Evolutionary conservation across 2,329 filamentous ascomycete species (phyloP), one percentile per base, ranked within the genome.

Genomic region (Rasamsonia emersonii): DNA sequence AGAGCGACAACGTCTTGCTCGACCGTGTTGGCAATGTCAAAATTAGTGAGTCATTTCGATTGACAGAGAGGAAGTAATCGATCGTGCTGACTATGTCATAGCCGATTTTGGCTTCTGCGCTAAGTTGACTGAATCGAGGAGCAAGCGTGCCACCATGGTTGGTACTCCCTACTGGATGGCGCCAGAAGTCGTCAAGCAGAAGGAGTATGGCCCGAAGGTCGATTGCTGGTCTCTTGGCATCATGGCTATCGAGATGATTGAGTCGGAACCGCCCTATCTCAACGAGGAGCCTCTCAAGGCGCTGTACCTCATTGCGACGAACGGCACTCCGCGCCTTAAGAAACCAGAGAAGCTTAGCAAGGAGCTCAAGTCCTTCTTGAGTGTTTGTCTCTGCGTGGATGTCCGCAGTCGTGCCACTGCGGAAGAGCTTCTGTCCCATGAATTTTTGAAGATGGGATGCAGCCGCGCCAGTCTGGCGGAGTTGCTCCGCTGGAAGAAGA

Each of bases 141-240:
- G 77, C 49, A 96, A 98, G 72, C 88, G 91, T 59, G 88, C 89
- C 25, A 98, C 91, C 37, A 96, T 98, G 91, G 91, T 98, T 34
- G 91, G 91, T 43, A 98, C 91, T 19, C 91, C 91, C 10, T 98
- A 96, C 71, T 98, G 91, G 91, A 98, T 98, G 91, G 91, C 91
- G 6, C 91, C 91, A 21, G 91, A 98, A 62, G 91, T 98, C 26
- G 91, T 98, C 56, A 96, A 96, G 68, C 91, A 96, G 60, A 96
- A 96, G 68, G 89, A 95, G 61, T 98, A 98, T 53, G 91, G 89
- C 23, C 83, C 84, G 54, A 96, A 96, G 70, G 91, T 96, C 41
- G 91, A 98, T 55, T 94, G 96, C 54, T 98, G 91, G 91, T 95
- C 88, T 18, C 69, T 98, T 40, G 91, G 91, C 53, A 98, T 98